Evolutionary conservation across 2,329 filamentous ascomycete genomes (phyloP), one percentile per base, ranked within the genome.

Genomic region (Epicoccum nigrum): DNA sequence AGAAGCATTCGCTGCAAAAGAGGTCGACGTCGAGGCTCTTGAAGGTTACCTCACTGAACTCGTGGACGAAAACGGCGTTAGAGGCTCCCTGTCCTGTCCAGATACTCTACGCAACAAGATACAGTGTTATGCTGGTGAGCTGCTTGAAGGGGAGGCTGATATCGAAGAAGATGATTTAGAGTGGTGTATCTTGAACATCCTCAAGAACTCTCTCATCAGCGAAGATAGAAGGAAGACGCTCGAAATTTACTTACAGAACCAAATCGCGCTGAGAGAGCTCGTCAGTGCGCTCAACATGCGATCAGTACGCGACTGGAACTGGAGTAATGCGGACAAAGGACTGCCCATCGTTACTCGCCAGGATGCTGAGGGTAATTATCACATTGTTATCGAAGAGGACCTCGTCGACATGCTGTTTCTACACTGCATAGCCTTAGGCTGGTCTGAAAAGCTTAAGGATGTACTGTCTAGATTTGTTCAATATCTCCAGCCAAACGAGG

Each of bases 121-220:
- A 41, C 20, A 44, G 16, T 9, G 19, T 4, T 62, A 56, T 37
- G 65, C 57, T 4, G 40, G 60, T 0, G 52, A 58, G 13, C 1
- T 64, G 9, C 40, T 68, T 6, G 16, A 55, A 2, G 51, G 55
- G 1, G 34, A 43, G 4, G 41, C 50, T 5, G 53, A 76, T 49
- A 74, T 84, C 45, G 70, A 75, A 33, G 66, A 75, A 4, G 55
- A 71, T 0, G 63, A 70, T 7, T 70, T 86, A 5, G 67, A 72
- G 20, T 77, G 72, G 67, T 74, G 75, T 11, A 81, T 83, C 45
- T 68, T 73, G 11, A 78, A 81, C 2, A 67, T 85, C 15, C 64
- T 84, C 20, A 68, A 72, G 21, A 76, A 76, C 3, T 78, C 80
- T 32, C 62, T 82, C 1, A 67, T 85, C 17, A 77, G 76, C 4